phyloP scores from a whole-genome alignment of 2,329 filamentous ascomycete genomes.

The Neofusicoccum kwambonambiense region DNA sequence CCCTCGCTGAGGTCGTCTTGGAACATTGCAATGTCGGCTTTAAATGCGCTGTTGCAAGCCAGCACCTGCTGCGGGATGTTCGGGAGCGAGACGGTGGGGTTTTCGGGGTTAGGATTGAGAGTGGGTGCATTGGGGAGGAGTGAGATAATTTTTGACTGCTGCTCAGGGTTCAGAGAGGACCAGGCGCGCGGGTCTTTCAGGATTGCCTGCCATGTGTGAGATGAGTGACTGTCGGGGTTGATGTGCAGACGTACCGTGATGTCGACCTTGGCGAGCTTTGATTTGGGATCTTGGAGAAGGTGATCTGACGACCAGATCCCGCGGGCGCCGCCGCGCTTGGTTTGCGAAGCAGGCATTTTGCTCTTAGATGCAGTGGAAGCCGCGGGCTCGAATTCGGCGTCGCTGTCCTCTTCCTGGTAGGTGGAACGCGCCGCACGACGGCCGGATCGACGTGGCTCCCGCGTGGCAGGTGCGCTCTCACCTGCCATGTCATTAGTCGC shows the following conservation, averaged over 20 bases:
- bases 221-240: not conserved
- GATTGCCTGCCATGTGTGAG: conserved; percentile 3
- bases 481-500: conserved; percentile 30
- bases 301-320: conserved; percentile 28
- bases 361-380: conserved; percentile 12
- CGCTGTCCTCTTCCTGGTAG: conserved; percentile 14
- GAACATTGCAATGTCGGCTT: conserved; percentile 54
- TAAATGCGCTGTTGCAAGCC: conserved; percentile 46
- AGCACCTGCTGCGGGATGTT: conserved; percentile 24
- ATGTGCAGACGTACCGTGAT: conserved; percentile 26
- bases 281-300: conserved; percentile 32
- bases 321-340: not conserved
- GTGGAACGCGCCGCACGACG: not conserved
- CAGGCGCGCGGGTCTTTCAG: conserved; percentile 18
- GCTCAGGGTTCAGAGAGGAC: conserved; percentile 7
- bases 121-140: not conserved
- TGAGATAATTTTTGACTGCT: conserved; percentile 7
- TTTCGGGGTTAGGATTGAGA: not conserved
- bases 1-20: conserved; percentile 57
- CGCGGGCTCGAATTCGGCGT: conserved; percentile 19
- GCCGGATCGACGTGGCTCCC: conserved; percentile 18
- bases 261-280: conserved; percentile 32
- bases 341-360: not conserved
- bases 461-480: conserved; percentile 18
- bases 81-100: not conserved